Percentiles rank a stretch among this genome's conserved stretches.
Evolutionary conservation across 495 filamentous ascomycete genomes (phyloP).

Genomic region (Neurospora sp.): DNA sequence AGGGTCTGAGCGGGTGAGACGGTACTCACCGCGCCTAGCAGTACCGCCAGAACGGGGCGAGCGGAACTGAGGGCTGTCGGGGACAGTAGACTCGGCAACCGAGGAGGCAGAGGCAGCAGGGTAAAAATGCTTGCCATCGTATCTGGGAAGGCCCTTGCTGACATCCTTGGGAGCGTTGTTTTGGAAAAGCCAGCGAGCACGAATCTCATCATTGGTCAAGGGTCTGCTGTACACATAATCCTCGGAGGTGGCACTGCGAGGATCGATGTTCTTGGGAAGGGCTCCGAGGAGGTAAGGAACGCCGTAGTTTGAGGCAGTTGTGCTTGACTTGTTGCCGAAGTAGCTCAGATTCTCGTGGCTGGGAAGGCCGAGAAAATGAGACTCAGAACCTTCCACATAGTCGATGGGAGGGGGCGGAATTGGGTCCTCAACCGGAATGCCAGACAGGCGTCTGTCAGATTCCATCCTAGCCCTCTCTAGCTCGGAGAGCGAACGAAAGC

Average conservation of each 20-base stretch:
- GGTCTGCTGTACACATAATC: constrained; percentile 39
- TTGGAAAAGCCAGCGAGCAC: constrained; percentile 42
- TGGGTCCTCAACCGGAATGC: not conserved
- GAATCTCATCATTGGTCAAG: constrained; percentile 38
- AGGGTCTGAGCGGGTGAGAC: constrained; percentile 23
- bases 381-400: not conserved
- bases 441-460: not conserved
- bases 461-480: not conserved
- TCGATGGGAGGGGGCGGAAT: not conserved
- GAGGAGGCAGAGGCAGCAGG: constrained; percentile 31
- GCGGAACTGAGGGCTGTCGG: not conserved
- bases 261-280: constrained; percentile 26
- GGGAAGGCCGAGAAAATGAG: not conserved
- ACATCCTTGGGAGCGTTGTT: constrained; percentile 31
- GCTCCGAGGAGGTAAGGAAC: constrained; percentile 36
- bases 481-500: not conserved
- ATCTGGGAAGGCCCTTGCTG: constrained; percentile 41
- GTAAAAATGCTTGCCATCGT: constrained; percentile 48
- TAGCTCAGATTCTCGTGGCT: not conserved
- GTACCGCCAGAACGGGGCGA: constrained; percentile 2
- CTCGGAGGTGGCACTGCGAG: constrained; percentile 17
- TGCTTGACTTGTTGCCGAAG: constrained; percentile 2
- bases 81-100: constrained; percentile 18
- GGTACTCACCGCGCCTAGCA: constrained; percentile 6
- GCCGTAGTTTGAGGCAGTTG: constrained; percentile 3